Evolutionary conservation across 129 eudicot species (phyloP).

Genomic region (Flaveria brownii): DNA sequence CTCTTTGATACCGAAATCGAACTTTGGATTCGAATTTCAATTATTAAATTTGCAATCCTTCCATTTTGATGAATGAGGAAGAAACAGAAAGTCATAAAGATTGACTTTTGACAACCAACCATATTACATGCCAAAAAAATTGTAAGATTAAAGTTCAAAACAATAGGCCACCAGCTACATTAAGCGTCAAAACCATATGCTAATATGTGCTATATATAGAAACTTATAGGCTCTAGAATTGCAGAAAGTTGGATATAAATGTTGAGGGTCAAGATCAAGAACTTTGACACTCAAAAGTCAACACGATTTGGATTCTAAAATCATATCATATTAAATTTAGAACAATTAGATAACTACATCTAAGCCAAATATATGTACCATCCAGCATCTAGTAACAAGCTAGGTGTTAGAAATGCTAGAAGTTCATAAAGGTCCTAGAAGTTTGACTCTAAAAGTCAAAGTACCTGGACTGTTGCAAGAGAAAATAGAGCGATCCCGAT

Average conservation of each 20-base stretch:
- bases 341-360: neutral
- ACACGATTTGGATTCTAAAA: neutral
- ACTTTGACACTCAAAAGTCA: conserved; percentile 20
- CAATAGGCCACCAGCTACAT: conserved; percentile 6
- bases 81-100: conserved; percentile 15
- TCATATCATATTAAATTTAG: neutral
- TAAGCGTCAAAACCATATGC: neutral
- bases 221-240: conserved; percentile 8
- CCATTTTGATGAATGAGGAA: conserved; percentile 21
- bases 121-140: neutral
- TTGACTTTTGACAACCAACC: conserved; percentile 16
- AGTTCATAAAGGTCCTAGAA: neutral
- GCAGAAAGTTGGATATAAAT: conserved; percentile 5
- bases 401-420: neutral
- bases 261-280: conserved; percentile 3
- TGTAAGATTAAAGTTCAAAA: neutral
- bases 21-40: neutral
- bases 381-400: neutral
- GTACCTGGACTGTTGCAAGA: conserved; percentile 91
- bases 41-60: conserved; percentile 12
- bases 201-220: neutral
- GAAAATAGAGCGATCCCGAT: conserved; percentile 80
- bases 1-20: conserved; percentile 12
- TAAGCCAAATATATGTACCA: neutral
- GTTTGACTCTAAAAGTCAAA: conserved; percentile 26